Conservation (phyloP, 2,329 filamentous ascomycete genomes). For the Fusarium penzigii region DNA sequence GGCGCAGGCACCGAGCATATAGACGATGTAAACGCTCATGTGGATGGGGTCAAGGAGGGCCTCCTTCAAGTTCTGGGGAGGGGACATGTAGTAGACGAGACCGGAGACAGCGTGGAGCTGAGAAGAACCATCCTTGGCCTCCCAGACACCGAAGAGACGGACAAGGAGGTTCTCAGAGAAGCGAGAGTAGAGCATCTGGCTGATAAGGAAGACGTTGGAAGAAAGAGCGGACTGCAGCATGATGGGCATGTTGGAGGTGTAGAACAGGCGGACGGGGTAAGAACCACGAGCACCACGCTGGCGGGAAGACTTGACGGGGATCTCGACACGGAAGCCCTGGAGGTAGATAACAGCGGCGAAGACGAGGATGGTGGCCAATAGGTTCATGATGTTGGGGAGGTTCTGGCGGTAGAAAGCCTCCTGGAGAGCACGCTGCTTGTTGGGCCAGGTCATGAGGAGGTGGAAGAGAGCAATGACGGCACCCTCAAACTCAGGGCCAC, state of each 20-base stretch:
- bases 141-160: constrained; percentile 96
- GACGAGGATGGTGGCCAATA: constrained; percentile 87
- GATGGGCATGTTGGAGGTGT: constrained; percentile 99
- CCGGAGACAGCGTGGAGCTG: constrained; percentile 93
- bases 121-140: constrained; percentile 91
- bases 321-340: constrained; percentile 98
- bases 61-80: constrained; percentile 95
- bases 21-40: constrained; percentile 90
- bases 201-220: constrained; percentile 98
- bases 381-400: constrained; percentile 99
- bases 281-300: constrained; percentile 98
- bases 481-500: constrained; percentile 98
- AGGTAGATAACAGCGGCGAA: constrained; percentile 99
- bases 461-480: constrained; percentile 98
- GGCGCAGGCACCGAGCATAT: constrained; percentile 97
- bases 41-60: constrained; percentile 96
- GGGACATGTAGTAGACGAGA: constrained; percentile 99
- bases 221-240: constrained; percentile 99
- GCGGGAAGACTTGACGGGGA: constrained; percentile 98
- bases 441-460: constrained; percentile 95
- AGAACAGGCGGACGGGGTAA: constrained; percentile 98
- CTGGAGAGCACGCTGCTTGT: constrained; percentile 97
- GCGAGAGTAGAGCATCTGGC: constrained; percentile 98
- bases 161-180: constrained; percentile 99
- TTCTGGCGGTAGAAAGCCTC: constrained; percentile 99